Percentiles rank a stretch among this genome's conserved stretches.
These are phyloP conservation scores for Tricholoma saponaceum DNA, from an alignment of 768 basidiomycete genomes.

Conservation along the genomic window DNA sequence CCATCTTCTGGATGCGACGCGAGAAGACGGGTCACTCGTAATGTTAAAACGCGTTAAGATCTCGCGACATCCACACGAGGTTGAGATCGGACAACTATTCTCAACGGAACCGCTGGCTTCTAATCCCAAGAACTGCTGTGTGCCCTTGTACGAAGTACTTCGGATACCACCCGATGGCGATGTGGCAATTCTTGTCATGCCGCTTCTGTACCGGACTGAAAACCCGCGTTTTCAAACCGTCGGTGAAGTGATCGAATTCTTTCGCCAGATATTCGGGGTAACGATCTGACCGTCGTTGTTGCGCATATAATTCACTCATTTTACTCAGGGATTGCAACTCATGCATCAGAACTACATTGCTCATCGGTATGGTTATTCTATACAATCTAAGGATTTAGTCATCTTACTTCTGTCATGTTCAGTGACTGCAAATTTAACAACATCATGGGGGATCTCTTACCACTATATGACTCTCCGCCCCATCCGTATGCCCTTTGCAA, in stretches of 20 bases:
- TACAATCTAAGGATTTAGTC: neutral
- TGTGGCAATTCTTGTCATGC: conserved; percentile 18
- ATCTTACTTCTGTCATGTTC: neutral
- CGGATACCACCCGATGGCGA: conserved; percentile 14
- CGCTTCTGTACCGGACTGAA: conserved; percentile 9
- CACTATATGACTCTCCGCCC: neutral
- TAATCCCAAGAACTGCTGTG: conserved; percentile 24
- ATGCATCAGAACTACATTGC: conserved; percentile 30
- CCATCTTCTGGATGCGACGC: conserved; percentile 23
- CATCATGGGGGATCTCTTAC: neutral
- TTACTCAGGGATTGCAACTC: conserved; percentile 26
- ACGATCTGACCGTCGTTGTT: neutral
- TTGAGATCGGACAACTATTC: conserved; percentile 22
- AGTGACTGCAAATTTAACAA: conserved; percentile 11
- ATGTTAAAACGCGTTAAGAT: conserved; percentile 20
- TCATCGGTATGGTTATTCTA: conserved; percentile 26
- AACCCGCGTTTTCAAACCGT: conserved; percentile 23
- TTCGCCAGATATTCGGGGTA: conserved; percentile 29
- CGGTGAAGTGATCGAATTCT: conserved; percentile 28
- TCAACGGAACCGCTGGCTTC: conserved; percentile 5
- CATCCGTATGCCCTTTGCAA: neutral
- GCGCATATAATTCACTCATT: too few relatives aligned
- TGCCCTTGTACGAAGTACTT: conserved; percentile 21
- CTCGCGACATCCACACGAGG: conserved; percentile 20
- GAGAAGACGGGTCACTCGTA: conserved; percentile 23